phyloP scores from a whole-genome alignment of 2,329 filamentous ascomycete species.

The Beauveria bassiana region DNA sequence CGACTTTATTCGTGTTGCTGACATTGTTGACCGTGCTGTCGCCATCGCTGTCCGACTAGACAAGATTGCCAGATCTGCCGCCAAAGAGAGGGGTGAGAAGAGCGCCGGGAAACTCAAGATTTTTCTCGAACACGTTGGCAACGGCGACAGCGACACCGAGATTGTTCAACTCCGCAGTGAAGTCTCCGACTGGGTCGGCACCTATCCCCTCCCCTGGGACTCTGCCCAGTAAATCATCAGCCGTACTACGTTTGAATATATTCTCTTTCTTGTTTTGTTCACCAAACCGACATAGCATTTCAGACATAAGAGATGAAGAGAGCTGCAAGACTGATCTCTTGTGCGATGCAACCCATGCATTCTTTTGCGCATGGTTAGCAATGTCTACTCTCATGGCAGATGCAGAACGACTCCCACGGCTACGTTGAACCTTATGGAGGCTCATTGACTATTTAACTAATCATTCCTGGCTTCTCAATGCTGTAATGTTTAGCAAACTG shows the following conservation, averaged over 20 bases:
- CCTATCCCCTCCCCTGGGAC: conserved; percentile 64
- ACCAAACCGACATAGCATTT: neutral
- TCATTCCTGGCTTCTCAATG: neutral
- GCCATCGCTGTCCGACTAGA: conserved; percentile 70
- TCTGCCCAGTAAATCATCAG: conserved; percentile 22
- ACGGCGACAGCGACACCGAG: conserved; percentile 60
- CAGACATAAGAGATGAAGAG: neutral
- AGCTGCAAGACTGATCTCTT: neutral
- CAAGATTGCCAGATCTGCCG: conserved; percentile 62
- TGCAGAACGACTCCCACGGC: conserved; percentile 3
- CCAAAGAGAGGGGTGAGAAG: conserved; percentile 60
- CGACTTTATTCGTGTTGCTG: conserved; percentile 81
- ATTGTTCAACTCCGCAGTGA: conserved; percentile 66
- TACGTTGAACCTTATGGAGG: neutral
- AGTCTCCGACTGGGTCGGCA: conserved; percentile 72
- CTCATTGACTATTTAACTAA: neutral
- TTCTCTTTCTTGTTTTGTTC: neutral
- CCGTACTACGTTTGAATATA: conserved; percentile 7
- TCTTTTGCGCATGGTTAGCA: neutral
- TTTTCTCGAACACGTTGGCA: conserved; percentile 61
- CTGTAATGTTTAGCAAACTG: neutral
- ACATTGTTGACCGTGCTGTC: conserved; percentile 78
- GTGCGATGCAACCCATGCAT: neutral
- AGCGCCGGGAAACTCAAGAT: conserved; percentile 55
- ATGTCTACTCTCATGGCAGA: neutral